Conservation (phyloP, 768 basidiomycete genomes). For the Crucibulum laeve region DNA sequence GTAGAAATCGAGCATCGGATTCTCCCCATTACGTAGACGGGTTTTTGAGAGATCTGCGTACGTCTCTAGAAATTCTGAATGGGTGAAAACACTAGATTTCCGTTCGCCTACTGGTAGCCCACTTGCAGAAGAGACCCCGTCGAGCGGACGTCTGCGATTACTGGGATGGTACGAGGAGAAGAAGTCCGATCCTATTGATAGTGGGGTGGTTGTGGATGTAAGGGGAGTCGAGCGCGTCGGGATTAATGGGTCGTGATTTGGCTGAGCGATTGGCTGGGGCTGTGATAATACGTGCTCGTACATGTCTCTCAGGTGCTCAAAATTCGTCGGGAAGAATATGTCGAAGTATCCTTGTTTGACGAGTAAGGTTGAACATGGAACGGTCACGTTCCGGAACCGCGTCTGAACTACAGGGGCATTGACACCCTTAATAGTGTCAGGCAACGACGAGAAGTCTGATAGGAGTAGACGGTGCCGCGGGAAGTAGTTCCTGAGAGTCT, state of each 20-base stretch:
- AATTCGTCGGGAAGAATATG: slow-evolving; percentile 97
- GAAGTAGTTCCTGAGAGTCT: slow-evolving; percentile 76
- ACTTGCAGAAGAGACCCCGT: slow-evolving; percentile 71
- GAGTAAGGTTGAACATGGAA: slow-evolving; percentile 86
- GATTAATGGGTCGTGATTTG: slow-evolving; percentile 20
- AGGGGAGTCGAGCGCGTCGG: slow-evolving; percentile 49
- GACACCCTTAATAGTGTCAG: slow-evolving; percentile 75
- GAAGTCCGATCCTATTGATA: slow-evolving; percentile 56
- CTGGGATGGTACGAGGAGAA: slow-evolving; percentile 63
- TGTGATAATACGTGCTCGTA: slow-evolving; percentile 80
- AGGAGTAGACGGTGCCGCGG: slow-evolving; percentile 92
- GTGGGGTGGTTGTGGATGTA: slow-evolving; percentile 40
- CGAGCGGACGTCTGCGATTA: slow-evolving; percentile 57
- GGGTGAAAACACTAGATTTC: slow-evolving; percentile 80
- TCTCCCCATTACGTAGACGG: slow-evolving; percentile 73
- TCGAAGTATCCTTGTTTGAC: slow-evolving; percentile 97
- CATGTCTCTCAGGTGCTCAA: slow-evolving; percentile 80
- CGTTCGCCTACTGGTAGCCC: slow-evolving; percentile 78
- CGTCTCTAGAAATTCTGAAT: slow-evolving; percentile 83
- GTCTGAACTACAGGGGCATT: slow-evolving; percentile 95
- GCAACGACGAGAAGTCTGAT: slow-evolving; percentile 87
- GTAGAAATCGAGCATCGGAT: slow-evolving; percentile 86
- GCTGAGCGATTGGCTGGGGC: slow-evolving; percentile 25
- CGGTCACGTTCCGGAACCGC: slow-evolving; percentile 75
- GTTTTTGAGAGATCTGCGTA: slow-evolving; percentile 78